These are phyloP conservation scores for Huntiella decipiens DNA, from an alignment of 2,329 filamentous ascomycete genomes.

Conservation along the genomic window DNA sequence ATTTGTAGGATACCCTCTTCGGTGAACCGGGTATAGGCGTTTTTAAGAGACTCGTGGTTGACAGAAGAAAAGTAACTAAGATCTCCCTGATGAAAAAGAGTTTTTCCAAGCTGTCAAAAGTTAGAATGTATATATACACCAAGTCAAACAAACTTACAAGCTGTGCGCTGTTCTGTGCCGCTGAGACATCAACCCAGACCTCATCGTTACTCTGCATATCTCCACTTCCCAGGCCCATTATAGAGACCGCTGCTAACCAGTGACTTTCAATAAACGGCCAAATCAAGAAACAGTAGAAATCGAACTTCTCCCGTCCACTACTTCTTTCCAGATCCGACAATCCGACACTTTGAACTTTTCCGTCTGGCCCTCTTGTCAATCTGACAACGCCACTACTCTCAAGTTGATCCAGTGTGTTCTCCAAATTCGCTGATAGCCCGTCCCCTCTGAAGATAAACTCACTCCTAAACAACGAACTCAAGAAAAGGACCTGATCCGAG, in stretches of 20 bases:
- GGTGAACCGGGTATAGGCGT: slow-evolving; percentile 71
- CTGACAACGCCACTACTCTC: slow-evolving; percentile 63
- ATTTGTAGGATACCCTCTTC: slow-evolving; percentile 78
- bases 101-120: slow-evolving; percentile 58
- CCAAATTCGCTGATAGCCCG: slow-evolving; percentile 60
- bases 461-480: slow-evolving; percentile 82
- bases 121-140: background rate
- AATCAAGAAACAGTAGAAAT: slow-evolving; percentile 96
- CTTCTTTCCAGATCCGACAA: slow-evolving; percentile 58
- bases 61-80: slow-evolving; percentile 95
- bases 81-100: slow-evolving; percentile 91
- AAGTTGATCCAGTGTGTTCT: slow-evolving; percentile 57
- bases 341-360: slow-evolving; percentile 46
- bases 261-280: slow-evolving; percentile 95
- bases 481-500: slow-evolving; percentile 62
- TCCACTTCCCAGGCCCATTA: slow-evolving; percentile 50
- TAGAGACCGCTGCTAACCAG: slow-evolving; percentile 76
- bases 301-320: slow-evolving; percentile 78
- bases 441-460: slow-evolving; percentile 95
- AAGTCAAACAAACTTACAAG: slow-evolving; percentile 31
- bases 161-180: slow-evolving; percentile 66
- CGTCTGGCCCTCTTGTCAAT: slow-evolving; percentile 21
- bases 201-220: slow-evolving; percentile 28
- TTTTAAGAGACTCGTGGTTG: slow-evolving; percentile 94
- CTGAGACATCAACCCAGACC: slow-evolving; percentile 55